Evolutionary conservation across 75 land plant genomes (phyloP), one percentile per base, ranked within the genome.

Genomic region (Pinus tabuliformis): DNA sequence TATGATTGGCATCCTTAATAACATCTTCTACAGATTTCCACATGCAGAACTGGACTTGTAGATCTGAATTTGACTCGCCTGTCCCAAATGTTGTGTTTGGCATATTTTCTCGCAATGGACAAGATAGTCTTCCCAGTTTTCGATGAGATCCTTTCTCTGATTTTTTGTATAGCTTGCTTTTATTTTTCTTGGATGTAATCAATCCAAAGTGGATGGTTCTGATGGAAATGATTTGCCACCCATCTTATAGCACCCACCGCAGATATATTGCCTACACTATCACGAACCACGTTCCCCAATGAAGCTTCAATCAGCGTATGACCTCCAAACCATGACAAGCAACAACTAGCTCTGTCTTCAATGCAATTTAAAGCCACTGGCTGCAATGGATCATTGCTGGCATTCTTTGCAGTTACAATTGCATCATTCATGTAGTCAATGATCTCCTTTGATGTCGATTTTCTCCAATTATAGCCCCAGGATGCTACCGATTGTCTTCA

Each of bases 401-500:
- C 36, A 22, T 72, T 74, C 18, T 72, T 64, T 78, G 77, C 84
- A 52, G 56, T 61, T 58, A 76, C 60, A 58, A 85, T 58, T 33
- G 85, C 87, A 2, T 36, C 56, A 72, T 83, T 85, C 33, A 85
- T 54, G 73, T 85, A 78, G 56, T 83, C 75, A 60, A 85, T 21
- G 15, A 85, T 82, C 87, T 77, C 45, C 1, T 66, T 22, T 28
- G 56, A 21, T 20, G 59, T 56, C 81, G 87, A 64, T 75, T 80
- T 85, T 58, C 87, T 54, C 87, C 87, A 85, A 60, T 75, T 85
- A 62, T 85, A 85, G 49, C 87, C 87, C 87, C 87, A 85, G 13
- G 79, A 21, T 20, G 58, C 62, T 64, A 80, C 64, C n/a, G n/a
- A n/a, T n/a, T n/a, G n/a, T n/a, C n/a, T n/a, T n/a, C n/a, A n/a